Conservation (phyloP, 2,329 filamentous ascomycete genomes). For the Pezicula radicicola region DNA sequence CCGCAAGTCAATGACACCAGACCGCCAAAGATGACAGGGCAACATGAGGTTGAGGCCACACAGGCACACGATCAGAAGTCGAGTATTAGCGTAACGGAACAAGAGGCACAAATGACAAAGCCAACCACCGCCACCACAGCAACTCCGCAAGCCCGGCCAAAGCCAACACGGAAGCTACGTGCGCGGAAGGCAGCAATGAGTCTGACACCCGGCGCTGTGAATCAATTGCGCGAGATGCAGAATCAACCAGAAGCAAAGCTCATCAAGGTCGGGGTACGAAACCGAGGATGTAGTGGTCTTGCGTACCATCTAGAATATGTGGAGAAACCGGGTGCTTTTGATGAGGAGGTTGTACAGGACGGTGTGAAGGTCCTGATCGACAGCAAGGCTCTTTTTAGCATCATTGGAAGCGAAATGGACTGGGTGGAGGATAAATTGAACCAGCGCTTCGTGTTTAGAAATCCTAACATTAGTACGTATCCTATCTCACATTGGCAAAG, state of each 20-base stretch:
- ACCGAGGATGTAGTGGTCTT: slow-evolving; percentile 89
- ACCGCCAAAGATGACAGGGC: slow-evolving; percentile 36
- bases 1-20: slow-evolving; percentile 40
- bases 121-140: slow-evolving; percentile 35
- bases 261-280: slow-evolving; percentile 91
- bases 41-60: slow-evolving; percentile 21
- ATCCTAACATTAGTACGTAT: slow-evolving; percentile 94
- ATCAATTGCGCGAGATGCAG: slow-evolving; percentile 73
- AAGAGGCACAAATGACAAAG: slow-evolving; percentile 65
- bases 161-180: slow-evolving; percentile 65
- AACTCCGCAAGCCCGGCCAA: slow-evolving; percentile 30
- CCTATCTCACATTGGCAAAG: neutral
- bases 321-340: slow-evolving; percentile 82
- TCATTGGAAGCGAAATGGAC: slow-evolving; percentile 98
- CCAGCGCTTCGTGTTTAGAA: slow-evolving; percentile 88
- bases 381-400: slow-evolving; percentile 95
- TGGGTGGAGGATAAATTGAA: slow-evolving; percentile 96
- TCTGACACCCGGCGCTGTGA: slow-evolving; percentile 75
- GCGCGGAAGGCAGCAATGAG: slow-evolving; percentile 90
- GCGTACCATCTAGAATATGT: slow-evolving; percentile 95
- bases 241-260: slow-evolving; percentile 86
- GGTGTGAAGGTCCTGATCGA: slow-evolving; percentile 95
- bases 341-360: slow-evolving; percentile 92
- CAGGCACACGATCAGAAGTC: slow-evolving; percentile 25
- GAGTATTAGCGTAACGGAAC: slow-evolving; percentile 52